Conservation (phyloP, 1,284 basidiomycete genomes). For the Vanrija sp. region DNA sequence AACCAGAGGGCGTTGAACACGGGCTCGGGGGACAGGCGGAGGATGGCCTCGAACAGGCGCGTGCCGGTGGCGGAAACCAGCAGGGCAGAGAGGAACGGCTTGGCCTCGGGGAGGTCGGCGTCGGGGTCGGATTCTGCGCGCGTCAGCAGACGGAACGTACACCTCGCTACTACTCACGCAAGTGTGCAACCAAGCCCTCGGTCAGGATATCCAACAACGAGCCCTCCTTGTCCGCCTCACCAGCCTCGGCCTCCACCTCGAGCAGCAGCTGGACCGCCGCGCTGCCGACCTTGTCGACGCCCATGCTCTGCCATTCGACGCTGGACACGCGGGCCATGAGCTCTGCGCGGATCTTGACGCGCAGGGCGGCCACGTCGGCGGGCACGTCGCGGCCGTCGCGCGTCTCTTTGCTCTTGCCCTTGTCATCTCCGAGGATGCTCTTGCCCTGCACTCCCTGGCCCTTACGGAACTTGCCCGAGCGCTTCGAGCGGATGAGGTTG, state of each 20-base stretch:
- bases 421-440: slow-evolving; percentile 42
- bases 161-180: slow-evolving; percentile 52
- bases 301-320: slow-evolving; percentile 77
- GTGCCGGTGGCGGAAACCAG: slow-evolving; percentile 81
- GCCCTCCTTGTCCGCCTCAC: slow-evolving; percentile 57
- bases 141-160: slow-evolving; percentile 32
- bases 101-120: slow-evolving; percentile 22
- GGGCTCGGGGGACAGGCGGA: slow-evolving; percentile 59
- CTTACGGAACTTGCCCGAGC: slow-evolving; percentile 45
- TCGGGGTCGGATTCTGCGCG: slow-evolving; percentile 45
- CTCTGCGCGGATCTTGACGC: slow-evolving; percentile 52
- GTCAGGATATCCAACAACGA: slow-evolving; percentile 79
- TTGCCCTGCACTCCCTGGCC: slow-evolving; percentile 46
- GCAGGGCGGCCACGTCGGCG: slow-evolving; percentile 6
- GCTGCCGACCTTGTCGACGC: slow-evolving; percentile 73
- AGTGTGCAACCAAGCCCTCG: slow-evolving; percentile 68
- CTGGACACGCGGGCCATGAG: slow-evolving; percentile 58
- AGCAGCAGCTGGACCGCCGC: slow-evolving; percentile 76
- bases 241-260: slow-evolving; percentile 68
- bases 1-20: slow-evolving; percentile 69
- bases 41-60: slow-evolving; percentile 75
- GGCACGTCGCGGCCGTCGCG: slow-evolving; percentile 37
- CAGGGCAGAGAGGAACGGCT: slow-evolving; percentile 59
- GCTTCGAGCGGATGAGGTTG: slow-evolving; percentile 45
- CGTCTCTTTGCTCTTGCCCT: slow-evolving; percentile 14